Percentiles rank a stretch among this genome's conserved stretches.
Conservation (phyloP, 2,329 filamentous ascomycete genomes). For the Epichloe sylvatica region DNA sequence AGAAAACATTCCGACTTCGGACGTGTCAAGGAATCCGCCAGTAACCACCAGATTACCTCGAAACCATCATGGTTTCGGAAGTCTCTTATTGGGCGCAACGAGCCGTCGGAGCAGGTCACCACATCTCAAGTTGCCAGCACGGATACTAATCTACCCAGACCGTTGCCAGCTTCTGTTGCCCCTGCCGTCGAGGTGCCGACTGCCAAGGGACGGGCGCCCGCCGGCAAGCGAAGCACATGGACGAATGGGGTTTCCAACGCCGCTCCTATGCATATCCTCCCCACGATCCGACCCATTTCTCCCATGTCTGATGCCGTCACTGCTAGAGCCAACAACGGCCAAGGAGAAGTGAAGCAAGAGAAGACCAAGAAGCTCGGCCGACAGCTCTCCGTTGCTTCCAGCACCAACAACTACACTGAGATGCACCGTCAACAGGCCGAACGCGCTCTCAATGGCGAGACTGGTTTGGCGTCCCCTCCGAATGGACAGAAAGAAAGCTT, state of each 20-base stretch:
- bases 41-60: slow-evolving; percentile 48
- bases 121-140: slow-evolving; percentile 32
- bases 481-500: slow-evolving; percentile 86
- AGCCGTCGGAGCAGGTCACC: slow-evolving; percentile 46
- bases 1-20: slow-evolving; percentile 81
- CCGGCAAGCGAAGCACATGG: slow-evolving; percentile 84
- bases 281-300: slow-evolving; percentile 86
- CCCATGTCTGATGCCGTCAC: slow-evolving; percentile 91
- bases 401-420: slow-evolving; percentile 85
- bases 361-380: slow-evolving; percentile 87
- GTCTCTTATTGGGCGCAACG: slow-evolving; percentile 72
- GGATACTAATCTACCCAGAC: slow-evolving; percentile 30
- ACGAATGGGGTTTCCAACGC: slow-evolving; percentile 66
- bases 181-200: slow-evolving; percentile 26
- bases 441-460: slow-evolving; percentile 71
- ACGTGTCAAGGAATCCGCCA: slow-evolving; percentile 46
- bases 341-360: slow-evolving; percentile 37
- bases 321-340: slow-evolving; percentile 65
- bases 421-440: slow-evolving; percentile 84
- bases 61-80: slow-evolving; percentile 97
- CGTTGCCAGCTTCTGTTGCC: slow-evolving; percentile 29
- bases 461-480: slow-evolving; percentile 60
- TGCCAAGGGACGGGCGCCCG: slow-evolving; percentile 27
- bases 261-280: slow-evolving; percentile 89
- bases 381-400: slow-evolving; percentile 83